Evolutionary conservation across 106 monocot species (phyloP).

Genomic region (Dendrobium catenatum): DNA sequence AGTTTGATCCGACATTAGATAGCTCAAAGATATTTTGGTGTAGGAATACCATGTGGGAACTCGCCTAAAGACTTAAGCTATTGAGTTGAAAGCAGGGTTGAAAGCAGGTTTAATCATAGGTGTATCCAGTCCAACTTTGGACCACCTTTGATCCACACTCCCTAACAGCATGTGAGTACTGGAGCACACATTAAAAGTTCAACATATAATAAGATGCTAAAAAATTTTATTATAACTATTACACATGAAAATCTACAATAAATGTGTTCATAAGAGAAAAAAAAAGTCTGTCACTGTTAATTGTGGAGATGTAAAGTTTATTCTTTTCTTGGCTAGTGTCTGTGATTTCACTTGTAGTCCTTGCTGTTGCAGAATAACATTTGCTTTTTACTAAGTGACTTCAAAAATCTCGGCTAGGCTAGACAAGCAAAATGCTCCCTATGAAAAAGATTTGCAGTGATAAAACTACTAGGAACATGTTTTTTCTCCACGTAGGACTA

Average conservation of each 20-base stretch:
- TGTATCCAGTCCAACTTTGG: too few species aligned
- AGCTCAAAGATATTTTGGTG: too few species aligned
- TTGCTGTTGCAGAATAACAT: not conserved
- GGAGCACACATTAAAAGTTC: too few species aligned
- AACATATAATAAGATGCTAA: too few species aligned
- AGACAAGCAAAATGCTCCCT: not conserved
- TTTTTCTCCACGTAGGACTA: not conserved
- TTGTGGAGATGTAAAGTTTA: not conserved
- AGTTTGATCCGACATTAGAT: too few species aligned
- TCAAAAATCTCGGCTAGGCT: not conserved
- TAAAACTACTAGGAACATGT: not conserved
- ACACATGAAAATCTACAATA: not conserved
- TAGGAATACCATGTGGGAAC: too few species aligned
- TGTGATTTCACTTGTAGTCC: not conserved
- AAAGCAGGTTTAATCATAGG: too few species aligned
- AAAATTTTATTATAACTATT: not conserved
- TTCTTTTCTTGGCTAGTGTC: not conserved
- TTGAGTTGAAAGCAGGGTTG: too few species aligned
- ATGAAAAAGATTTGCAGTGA: not conserved
- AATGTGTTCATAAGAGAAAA: not conserved
- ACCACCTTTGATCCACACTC: too few species aligned
- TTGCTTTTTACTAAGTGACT: not conserved
- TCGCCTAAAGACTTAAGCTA: too few species aligned
- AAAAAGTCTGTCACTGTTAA: not conserved
- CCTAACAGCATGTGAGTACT: too few species aligned